phyloP scores from a whole-genome alignment of 208 protist species.

The Trypanosoma avium region DNA sequence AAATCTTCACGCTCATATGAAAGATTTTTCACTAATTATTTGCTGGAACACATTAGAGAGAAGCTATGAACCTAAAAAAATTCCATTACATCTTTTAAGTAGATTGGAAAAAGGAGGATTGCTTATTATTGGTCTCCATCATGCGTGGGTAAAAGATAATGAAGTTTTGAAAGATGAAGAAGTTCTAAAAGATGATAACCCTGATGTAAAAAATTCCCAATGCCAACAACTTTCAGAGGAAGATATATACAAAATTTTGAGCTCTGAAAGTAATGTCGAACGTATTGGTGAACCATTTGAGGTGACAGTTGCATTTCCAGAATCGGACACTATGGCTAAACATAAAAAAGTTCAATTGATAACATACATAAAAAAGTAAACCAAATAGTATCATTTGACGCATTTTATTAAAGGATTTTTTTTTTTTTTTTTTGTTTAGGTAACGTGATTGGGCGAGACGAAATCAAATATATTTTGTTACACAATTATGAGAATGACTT shows the following conservation, averaged over 20 bases:
- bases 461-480: too few species aligned
- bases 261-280: constrained; percentile 52
- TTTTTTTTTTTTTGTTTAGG: constrained; percentile 17
- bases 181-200: constrained; percentile 31
- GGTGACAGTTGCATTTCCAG: constrained; percentile 66
- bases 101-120: constrained; percentile 65
- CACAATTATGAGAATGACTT: too few species aligned
- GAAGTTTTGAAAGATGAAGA: constrained; percentile 5
- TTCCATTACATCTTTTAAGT: constrained; percentile 70
- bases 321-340: constrained; percentile 31
- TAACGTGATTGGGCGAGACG: too few species aligned
- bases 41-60: constrained; percentile 90
- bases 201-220: too few species aligned
- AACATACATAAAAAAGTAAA: constrained; percentile 72
- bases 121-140: constrained; percentile 73
- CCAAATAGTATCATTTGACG: neutral
- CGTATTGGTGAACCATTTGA: constrained; percentile 49
- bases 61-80: constrained; percentile 67
- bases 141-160: constrained; percentile 40
- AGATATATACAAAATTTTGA: constrained; percentile 68
- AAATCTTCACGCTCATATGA: constrained; percentile 85
- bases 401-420: too few species aligned
- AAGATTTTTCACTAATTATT: constrained; percentile 74
- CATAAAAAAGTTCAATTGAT: constrained; percentile 52
- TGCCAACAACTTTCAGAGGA: constrained; percentile 62